A percentile compares a stretch with the other conserved stretches of the same genome.
These are phyloP conservation scores for Cryphonectria carpinicola DNA, from an alignment of 2,329 filamentous ascomycete species.

Conservation along the genomic window DNA sequence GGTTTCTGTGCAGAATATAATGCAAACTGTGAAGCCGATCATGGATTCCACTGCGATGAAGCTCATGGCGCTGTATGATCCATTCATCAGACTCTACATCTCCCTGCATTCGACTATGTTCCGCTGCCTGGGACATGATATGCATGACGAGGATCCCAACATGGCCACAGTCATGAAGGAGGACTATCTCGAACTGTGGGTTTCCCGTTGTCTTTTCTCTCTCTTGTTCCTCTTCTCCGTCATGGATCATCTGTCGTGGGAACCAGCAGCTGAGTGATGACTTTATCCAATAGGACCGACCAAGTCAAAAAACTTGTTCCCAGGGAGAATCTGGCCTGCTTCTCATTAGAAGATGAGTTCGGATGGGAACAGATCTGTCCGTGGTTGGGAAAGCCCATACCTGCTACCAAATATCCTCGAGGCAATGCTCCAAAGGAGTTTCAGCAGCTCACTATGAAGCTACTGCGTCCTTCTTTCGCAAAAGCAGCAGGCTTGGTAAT, in stretches of 20 bases:
- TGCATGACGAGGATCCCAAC: not conserved
- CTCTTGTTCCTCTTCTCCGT: not conserved
- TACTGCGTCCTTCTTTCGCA: slow-evolving; percentile 7
- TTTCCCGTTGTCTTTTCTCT: not conserved
- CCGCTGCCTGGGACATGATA: not conserved
- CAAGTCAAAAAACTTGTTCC: slow-evolving; percentile 32
- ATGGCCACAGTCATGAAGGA: not conserved
- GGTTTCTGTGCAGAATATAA: not conserved
- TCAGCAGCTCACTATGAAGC: slow-evolving; percentile 21
- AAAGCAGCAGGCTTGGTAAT: slow-evolving; percentile 3
- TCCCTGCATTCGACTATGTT: slow-evolving; percentile 35
- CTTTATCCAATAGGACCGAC: slow-evolving; percentile 28
- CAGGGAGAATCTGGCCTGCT: slow-evolving; percentile 32
- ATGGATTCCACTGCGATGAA: slow-evolving; percentile 19
- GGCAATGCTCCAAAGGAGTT: slow-evolving; percentile 38
- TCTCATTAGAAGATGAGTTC: slow-evolving; percentile 41
- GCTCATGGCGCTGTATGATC: slow-evolving; percentile 10
- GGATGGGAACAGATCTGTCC: slow-evolving; percentile 43
- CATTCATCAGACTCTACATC: slow-evolving; percentile 25
- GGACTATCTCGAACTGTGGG: slow-evolving; percentile 1
- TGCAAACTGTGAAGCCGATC: slow-evolving; percentile 3
- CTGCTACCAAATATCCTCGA: slow-evolving; percentile 37
- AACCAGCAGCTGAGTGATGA: not conserved
- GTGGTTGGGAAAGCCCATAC: slow-evolving; percentile 37
- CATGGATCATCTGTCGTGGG: not conserved